Percentiles rank a stretch among this genome's conserved stretches.
These are phyloP conservation scores for Nicotiana knightiana DNA, from an alignment of 257 asterid genomes.

Conservation along the genomic window DNA sequence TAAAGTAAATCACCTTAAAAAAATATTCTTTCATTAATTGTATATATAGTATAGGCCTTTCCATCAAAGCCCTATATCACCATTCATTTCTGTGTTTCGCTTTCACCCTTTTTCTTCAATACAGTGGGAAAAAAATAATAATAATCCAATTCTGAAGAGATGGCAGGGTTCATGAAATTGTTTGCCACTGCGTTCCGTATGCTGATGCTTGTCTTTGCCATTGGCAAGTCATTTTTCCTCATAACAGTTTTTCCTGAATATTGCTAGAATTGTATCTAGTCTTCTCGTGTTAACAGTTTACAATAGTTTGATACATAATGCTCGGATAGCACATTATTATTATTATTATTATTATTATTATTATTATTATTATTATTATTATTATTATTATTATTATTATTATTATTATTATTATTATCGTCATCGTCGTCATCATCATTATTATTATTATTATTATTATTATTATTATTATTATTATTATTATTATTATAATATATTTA, in stretches of 20 bases:
- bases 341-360: too few species aligned
- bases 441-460: too few species aligned
- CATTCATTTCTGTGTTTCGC: not conserved
- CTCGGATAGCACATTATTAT: too few species aligned
- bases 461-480: too few species aligned
- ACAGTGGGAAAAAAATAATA: slow-evolving; percentile 12
- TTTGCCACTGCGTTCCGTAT: slow-evolving; percentile 36
- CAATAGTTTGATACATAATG: not conserved
- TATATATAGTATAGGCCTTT: slow-evolving; percentile 14
- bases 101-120: too few species aligned
- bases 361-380: too few species aligned
- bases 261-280: not conserved
- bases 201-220: slow-evolving; percentile 35
- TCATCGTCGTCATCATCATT: too few species aligned
- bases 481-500: too few species aligned
- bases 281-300: not conserved
- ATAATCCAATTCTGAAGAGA: not conserved
- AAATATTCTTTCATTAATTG: not conserved
- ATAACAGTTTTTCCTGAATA: not conserved
- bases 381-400: too few species aligned
- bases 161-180: slow-evolving; percentile 7
- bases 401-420: too few species aligned
- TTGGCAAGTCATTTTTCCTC: slow-evolving; percentile 23
- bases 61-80: not conserved
- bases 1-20: not conserved